Evolutionary conservation across 495 filamentous ascomycete genomes (phyloP), one percentile per base, ranked within the genome.

Genomic region (Aspergillus asperescens): DNA sequence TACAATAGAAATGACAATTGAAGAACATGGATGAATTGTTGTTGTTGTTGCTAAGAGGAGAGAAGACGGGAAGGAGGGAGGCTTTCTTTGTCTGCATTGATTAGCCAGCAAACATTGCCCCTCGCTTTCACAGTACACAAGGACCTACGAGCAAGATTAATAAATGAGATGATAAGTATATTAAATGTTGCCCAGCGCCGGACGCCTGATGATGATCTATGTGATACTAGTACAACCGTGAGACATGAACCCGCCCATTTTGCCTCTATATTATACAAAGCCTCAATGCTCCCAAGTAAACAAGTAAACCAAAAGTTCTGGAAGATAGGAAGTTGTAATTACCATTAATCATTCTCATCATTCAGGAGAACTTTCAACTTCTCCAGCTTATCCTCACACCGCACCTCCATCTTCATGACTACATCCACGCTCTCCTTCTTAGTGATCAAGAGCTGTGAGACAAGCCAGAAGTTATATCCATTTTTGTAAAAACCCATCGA

Each of bases 401-500:
- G 65, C n/a, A 76, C 71, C 44, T 76, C 73, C 70, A 75, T 73
- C 32, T 59, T 62, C 70, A 76, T 73, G 1, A 76, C 62, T 13
- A 76, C 69, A 34, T 76, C 73, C 13, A 76, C 66, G 19, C 69
- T 69, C 50, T 73, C 66, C 48, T 74, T 74, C n/a, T 70, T 69
- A n/a, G 71, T 76, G 43, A 74, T 71, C 2, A 76, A 63, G 3
- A 76, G 55, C 22, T 71, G 66, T 19, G 71, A 70, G 7, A 76
- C 73, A 12, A 75, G 66, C 70, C 70, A 76, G 58, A 76, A 74
- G 10, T 73, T 72, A 44, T 74, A 75, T 0, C 64, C 65, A 38
- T 73, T 76, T 32, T 71, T 72, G 53, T 68, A 74, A 48, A 76
- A 74, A 13, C 73, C 73, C 70, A 76, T 70, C 0, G 65, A 63